Evolutionary conservation across 148 eudicot species (phyloP).

Genomic region (Vaccinium vitisidaea): DNA sequence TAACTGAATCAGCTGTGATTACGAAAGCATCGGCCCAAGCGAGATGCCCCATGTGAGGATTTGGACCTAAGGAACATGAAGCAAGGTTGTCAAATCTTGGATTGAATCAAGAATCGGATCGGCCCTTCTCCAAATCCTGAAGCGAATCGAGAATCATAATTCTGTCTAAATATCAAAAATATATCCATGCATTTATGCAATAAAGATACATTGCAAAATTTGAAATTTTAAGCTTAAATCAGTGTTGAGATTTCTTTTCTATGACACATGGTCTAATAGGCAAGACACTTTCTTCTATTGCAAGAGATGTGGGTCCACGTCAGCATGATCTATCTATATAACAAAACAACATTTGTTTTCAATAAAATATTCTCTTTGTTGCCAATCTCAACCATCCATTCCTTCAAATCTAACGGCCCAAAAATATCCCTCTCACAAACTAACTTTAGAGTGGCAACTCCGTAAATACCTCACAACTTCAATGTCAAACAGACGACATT

Average conservation of each 20-base stretch:
- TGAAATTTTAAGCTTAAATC: no score
- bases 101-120: neutral
- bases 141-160: neutral
- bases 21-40: constrained; percentile 92
- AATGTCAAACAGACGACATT: no score
- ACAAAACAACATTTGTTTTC: no score
- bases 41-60: constrained; percentile 86
- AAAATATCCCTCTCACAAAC: no score
- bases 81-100: neutral
- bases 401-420: no score
- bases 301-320: neutral
- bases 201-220: neutral
- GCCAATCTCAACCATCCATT: no score
- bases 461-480: no score
- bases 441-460: no score
- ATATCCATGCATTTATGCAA: neutral
- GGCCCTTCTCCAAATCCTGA: neutral
- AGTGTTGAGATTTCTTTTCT: no score
- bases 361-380: no score
- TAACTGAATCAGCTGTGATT: constrained; percentile 80
- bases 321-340: no score
- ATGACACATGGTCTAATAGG: no score
- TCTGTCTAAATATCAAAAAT: neutral
- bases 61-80: constrained; percentile 30
- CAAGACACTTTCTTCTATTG: neutral